Evolutionary conservation across 768 basidiomycete genomes (phyloP).

Genomic region (Lactarius trivialis): DNA sequence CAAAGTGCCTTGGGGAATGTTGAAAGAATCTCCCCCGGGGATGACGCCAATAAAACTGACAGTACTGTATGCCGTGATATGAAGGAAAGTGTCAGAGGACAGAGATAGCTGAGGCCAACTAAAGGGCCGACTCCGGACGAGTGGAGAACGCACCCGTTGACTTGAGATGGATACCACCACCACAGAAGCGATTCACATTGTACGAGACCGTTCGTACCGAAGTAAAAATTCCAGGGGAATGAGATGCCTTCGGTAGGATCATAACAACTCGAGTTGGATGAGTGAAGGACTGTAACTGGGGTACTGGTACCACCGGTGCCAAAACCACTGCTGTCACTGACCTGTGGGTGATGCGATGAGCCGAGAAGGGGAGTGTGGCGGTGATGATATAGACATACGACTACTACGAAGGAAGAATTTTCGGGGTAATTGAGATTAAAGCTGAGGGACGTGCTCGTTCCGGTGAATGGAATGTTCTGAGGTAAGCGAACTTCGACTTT

Average conservation of each 20-base stretch:
- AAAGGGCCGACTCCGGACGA: not conserved
- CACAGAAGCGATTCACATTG: constrained; percentile 59
- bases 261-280: constrained; percentile 54
- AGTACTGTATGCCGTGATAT: constrained; percentile 33
- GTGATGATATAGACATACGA: constrained; percentile 44
- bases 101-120: not conserved
- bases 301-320: constrained; percentile 72
- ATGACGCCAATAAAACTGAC: constrained; percentile 66
- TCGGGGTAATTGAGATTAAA: constrained; percentile 61
- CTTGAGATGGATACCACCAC: constrained; percentile 51
- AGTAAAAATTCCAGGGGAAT: constrained; percentile 53
- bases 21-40: constrained; percentile 72
- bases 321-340: constrained; percentile 55
- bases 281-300: constrained; percentile 47
- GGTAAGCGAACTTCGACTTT: constrained; percentile 60
- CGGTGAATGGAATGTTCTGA: constrained; percentile 48
- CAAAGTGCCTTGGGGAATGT: constrained; percentile 46
- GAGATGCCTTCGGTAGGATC: constrained; percentile 40
- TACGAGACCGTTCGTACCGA: constrained; percentile 59
- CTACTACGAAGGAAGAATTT: constrained; percentile 67
- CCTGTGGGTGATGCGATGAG: constrained; percentile 30
- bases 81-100: not conserved
- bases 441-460: constrained; percentile 33
- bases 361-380: not conserved
- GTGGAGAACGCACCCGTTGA: constrained; percentile 44